phyloP scores from a whole-genome alignment of 768 basidiomycete species.

The Rhodosporidiobolus odoratus region DNA sequence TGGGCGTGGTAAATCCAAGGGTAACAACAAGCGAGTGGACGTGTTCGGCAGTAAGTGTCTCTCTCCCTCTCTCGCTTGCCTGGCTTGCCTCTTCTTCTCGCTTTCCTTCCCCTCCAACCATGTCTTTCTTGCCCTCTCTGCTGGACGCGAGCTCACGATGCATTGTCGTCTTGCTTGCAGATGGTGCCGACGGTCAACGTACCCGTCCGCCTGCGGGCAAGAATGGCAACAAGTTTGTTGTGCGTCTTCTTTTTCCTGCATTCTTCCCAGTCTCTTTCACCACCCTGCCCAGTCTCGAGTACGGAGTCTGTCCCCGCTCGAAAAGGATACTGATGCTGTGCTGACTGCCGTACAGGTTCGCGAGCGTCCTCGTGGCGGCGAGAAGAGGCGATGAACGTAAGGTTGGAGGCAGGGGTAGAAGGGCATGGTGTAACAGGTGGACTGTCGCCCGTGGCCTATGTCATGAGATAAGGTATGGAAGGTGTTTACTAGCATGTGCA shows the following conservation, averaged over 20 bases:
- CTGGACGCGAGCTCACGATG: too few species aligned
- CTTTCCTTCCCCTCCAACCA: background rate
- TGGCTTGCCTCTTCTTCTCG: background rate
- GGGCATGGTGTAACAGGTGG: too few species aligned
- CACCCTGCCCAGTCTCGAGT: too few species aligned
- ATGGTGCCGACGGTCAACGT: constrained; percentile 72
- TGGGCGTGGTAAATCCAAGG: constrained; percentile 96
- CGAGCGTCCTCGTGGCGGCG: constrained; percentile 21
- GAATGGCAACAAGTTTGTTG: constrained; percentile 81
- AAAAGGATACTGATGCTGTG: background rate
- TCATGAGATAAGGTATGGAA: too few species aligned
- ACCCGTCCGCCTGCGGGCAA: constrained; percentile 64
- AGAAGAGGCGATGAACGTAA: constrained; percentile 5
- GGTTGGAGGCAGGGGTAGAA: too few species aligned
- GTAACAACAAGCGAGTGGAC: constrained; percentile 85
- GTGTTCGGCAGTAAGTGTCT: constrained; percentile 64
- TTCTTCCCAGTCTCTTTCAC: background rate
- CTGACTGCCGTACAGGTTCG: background rate
- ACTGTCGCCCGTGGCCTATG: too few species aligned
- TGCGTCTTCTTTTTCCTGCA: constrained; percentile 43
- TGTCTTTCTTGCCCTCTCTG: background rate
- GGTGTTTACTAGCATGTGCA: too few species aligned
- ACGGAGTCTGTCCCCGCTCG: too few species aligned
- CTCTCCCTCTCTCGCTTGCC: background rate
- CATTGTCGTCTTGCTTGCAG: background rate